These are phyloP conservation scores for Penicillium glabrum DNA, from an alignment of 2,329 filamentous ascomycete genomes.

Conservation along the genomic window DNA sequence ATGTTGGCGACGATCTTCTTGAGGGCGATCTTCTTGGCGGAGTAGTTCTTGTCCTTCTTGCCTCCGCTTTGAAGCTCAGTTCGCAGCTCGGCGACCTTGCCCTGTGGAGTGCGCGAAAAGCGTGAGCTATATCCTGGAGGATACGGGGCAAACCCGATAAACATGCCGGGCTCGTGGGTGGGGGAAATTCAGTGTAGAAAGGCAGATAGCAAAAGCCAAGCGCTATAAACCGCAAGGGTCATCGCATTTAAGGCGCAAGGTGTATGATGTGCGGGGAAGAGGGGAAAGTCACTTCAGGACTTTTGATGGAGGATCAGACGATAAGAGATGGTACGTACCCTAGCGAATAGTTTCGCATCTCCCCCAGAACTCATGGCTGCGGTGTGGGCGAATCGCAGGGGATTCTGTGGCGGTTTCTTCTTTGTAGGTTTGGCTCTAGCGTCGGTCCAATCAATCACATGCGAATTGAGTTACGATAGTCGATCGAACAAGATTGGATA, in stretches of 20 bases:
- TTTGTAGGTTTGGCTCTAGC: conserved; percentile 7
- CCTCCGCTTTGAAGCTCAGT: conserved; percentile 89
- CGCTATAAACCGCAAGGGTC: neutral
- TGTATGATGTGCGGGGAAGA: conserved; percentile 20
- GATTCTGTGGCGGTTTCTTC: conserved; percentile 4
- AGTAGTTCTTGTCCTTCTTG: conserved; percentile 97
- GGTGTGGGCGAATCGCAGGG: conserved; percentile 17
- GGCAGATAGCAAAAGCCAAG: neutral
- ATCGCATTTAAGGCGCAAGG: conserved; percentile 9
- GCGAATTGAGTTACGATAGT: conserved; percentile 7
- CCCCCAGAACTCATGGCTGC: conserved; percentile 68
- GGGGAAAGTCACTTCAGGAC: conserved; percentile 1
- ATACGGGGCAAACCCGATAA: conserved; percentile 31
- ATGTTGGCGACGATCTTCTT: conserved; percentile 99
- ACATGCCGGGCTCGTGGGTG: conserved; percentile 23
- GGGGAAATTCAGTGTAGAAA: conserved; percentile 4
- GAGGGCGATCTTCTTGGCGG: conserved; percentile 92
- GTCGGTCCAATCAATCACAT: conserved; percentile 21
- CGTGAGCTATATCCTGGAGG: conserved; percentile 30
- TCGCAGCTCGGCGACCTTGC: conserved; percentile 96
- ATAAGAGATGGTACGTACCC: conserved; percentile 62
- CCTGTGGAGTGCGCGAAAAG: conserved; percentile 60
- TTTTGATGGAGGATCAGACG: conserved; percentile 16
- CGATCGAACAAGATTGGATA: neutral
- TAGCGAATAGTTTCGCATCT: conserved; percentile 98